phyloP scores from a whole-genome alignment of 2,329 filamentous ascomycete genomes.

The Aspergillus fumigatus region DNA sequence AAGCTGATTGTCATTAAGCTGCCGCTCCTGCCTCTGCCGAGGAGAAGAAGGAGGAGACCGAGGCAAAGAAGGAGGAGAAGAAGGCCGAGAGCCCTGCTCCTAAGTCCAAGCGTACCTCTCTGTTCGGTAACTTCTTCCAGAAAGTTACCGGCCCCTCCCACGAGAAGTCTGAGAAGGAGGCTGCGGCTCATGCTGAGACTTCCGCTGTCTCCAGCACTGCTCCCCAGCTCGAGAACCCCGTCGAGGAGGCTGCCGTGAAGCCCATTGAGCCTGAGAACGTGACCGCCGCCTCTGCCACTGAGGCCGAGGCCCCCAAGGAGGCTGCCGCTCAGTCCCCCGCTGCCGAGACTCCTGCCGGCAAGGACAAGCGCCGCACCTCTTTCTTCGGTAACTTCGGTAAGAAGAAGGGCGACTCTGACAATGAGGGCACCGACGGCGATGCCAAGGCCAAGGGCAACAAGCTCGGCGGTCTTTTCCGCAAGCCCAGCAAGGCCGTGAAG shows the following conservation, averaged over 20 bases:
- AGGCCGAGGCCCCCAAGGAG: slow-evolving; percentile 33
- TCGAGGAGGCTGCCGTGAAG: slow-evolving; percentile 34
- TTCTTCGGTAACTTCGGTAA: slow-evolving; percentile 51
- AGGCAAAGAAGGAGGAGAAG: slow-evolving; percentile 28
- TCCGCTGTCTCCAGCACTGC: slow-evolving; percentile 45
- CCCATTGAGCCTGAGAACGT: slow-evolving; percentile 39
- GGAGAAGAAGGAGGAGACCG: slow-evolving; percentile 21
- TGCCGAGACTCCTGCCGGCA: slow-evolving; percentile 33
- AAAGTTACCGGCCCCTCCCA: slow-evolving; percentile 52
- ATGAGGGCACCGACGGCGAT: slow-evolving; percentile 44
- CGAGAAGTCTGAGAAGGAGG: slow-evolving; percentile 47
- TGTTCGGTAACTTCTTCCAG: slow-evolving; percentile 74
- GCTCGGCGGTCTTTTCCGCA: slow-evolving; percentile 46
- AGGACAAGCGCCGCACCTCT: slow-evolving; percentile 50
- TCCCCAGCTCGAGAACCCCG: slow-evolving; percentile 45
- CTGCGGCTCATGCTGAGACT: slow-evolving; percentile 45
- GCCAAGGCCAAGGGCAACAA: slow-evolving; percentile 41
- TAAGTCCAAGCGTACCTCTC: slow-evolving; percentile 75
- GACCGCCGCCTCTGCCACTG: slow-evolving; percentile 42
- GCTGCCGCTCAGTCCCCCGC: slow-evolving; percentile 26
- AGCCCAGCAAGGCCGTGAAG: slow-evolving; percentile 46
- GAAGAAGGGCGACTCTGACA: slow-evolving; percentile 48
- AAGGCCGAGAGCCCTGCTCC: slow-evolving; percentile 46
- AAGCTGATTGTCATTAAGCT: neutral
- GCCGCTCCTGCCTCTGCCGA: slow-evolving; percentile 27